Conservation (phyloP, 129 eudicot species). For the Daucus carota region DNA sequence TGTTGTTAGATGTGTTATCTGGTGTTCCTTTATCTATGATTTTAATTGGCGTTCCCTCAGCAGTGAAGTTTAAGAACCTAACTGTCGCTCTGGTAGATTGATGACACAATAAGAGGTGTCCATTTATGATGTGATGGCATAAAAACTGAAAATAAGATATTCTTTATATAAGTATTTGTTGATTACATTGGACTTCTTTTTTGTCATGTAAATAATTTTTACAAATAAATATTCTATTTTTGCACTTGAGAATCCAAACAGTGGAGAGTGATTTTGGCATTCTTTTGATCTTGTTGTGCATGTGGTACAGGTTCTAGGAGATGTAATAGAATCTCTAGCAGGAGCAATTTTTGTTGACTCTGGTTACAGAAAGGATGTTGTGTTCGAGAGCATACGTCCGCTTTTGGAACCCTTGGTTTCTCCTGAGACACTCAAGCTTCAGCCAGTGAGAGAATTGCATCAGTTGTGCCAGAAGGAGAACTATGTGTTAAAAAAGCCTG, state of each 20-base stretch:
- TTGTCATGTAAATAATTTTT: not conserved
- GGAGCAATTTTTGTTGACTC: conserved; percentile 90
- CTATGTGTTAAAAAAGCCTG: conserved; percentile 21
- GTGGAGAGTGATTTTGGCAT: not conserved
- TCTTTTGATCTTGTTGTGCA: not conserved
- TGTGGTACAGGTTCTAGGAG: conserved; percentile 67
- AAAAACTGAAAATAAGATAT: not conserved
- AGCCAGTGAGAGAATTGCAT: conserved; percentile 54
- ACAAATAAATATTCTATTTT: not conserved
- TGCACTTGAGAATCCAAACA: not conserved
- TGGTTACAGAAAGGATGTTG: conserved; percentile 49
- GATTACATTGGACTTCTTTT: not conserved
- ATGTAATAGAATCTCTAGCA: conserved; percentile 75
- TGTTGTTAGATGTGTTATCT: not conserved
- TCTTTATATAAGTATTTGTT: not conserved
- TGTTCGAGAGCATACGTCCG: conserved; percentile 55
- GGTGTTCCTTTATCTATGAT: not conserved
- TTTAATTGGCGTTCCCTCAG: not conserved
- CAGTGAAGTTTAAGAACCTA: not conserved
- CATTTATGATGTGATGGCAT: not conserved
- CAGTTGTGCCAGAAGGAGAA: conserved; percentile 40
- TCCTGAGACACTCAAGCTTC: conserved; percentile 55
- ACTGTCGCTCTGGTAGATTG: not conserved
- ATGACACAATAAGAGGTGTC: not conserved
- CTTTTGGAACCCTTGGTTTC: conserved; percentile 78